Percentiles rank a stretch among this genome's conserved stretches.
Conservation (phyloP, 768 basidiomycete species). For the Dioszegia hungarica region DNA sequence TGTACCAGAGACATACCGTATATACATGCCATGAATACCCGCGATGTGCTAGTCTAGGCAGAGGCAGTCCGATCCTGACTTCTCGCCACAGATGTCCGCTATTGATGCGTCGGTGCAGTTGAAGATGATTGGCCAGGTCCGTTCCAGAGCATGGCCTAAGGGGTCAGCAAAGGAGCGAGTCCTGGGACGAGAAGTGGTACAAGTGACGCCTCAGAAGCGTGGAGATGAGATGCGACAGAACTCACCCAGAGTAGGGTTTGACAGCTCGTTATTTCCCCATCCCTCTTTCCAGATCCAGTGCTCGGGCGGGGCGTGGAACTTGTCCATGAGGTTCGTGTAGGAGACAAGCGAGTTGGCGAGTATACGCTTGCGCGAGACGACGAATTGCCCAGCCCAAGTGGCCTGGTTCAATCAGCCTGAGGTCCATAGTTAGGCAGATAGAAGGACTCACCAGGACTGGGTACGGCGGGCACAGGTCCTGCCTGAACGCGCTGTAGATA, state of each 20-base stretch:
- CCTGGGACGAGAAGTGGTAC: no score
- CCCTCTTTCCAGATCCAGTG: not conserved
- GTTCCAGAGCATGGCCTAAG: not conserved
- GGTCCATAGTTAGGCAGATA: slow-evolving; percentile 6
- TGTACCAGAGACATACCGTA: no score
- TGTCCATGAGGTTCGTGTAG: not conserved
- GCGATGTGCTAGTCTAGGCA: not conserved
- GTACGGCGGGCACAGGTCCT: slow-evolving; percentile 35
- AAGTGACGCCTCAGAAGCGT: no score
- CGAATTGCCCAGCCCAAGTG: not conserved
- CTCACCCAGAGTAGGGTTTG: not conserved
- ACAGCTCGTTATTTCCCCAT: not conserved
- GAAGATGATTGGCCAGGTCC: not conserved
- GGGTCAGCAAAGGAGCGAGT: not conserved
- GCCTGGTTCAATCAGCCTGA: not conserved
- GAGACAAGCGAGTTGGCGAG: not conserved
- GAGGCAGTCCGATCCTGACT: not conserved
- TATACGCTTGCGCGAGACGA: not conserved
- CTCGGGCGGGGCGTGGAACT: not conserved
- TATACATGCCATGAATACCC: not conserved
- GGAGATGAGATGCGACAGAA: no score
- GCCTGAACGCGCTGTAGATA: slow-evolving; percentile 43
- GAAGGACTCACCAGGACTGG: slow-evolving; percentile 17
- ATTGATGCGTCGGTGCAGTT: not conserved
- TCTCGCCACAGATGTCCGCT: not conserved